Conservation (phyloP, 768 basidiomycete species). For the Calocera cornea region DNA sequence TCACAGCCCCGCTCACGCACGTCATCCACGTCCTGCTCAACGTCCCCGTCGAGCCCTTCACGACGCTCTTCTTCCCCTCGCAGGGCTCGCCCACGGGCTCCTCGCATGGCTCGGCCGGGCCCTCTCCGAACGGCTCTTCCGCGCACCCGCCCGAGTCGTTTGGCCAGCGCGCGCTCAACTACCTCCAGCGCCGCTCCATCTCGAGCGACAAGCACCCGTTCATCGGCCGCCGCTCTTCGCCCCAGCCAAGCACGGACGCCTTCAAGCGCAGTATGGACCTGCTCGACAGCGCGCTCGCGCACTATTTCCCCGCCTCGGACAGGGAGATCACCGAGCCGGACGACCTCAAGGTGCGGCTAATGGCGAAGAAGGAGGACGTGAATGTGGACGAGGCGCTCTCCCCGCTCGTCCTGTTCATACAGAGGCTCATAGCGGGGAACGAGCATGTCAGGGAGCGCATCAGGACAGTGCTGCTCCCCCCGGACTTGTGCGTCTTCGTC, state of each 20-base stretch:
- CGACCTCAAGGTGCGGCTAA: slow-evolving; percentile 43
- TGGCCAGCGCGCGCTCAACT: slow-evolving; percentile 2
- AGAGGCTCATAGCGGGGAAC: slow-evolving; percentile 53
- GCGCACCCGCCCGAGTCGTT: not conserved
- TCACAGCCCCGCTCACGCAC: slow-evolving; percentile 64
- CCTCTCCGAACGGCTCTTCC: not conserved
- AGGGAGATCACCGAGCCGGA: slow-evolving; percentile 39
- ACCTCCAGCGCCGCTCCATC: not conserved
- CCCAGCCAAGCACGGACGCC: slow-evolving; percentile 10
- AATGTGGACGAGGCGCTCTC: slow-evolving; percentile 64
- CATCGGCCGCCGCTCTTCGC: not conserved
- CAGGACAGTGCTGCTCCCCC: slow-evolving; percentile 58
- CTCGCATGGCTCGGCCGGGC: slow-evolving; percentile 19
- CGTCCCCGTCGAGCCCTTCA: slow-evolving; percentile 50
- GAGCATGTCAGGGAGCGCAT: slow-evolving; percentile 41
- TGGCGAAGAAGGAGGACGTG: slow-evolving; percentile 39
- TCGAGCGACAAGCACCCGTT: not conserved
- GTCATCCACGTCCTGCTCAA: slow-evolving; percentile 69
- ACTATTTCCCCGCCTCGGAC: slow-evolving; percentile 50
- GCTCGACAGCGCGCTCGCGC: slow-evolving; percentile 41
- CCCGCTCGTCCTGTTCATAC: slow-evolving; percentile 63
- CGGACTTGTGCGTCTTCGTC: slow-evolving; percentile 38
- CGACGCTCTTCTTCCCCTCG: slow-evolving; percentile 29
- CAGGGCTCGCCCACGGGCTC: slow-evolving; percentile 26
- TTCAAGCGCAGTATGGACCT: slow-evolving; percentile 54